Evolutionary conservation across 192 early-diverging fungal genomes (phyloP).

Genomic region (Mortierella hygrophila): DNA sequence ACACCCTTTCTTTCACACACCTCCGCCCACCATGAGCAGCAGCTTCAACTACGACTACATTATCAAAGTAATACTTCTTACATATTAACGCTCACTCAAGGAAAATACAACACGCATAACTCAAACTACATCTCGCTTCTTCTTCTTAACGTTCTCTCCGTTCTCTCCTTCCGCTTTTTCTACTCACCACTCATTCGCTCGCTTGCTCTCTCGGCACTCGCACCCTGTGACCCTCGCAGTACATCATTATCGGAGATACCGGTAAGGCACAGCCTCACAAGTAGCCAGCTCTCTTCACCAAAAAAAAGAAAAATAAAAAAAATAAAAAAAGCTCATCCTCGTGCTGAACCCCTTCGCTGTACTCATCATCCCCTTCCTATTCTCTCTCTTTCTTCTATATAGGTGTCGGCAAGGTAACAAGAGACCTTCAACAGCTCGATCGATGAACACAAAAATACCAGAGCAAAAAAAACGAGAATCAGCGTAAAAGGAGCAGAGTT

Average conservation of each 20-base stretch:
- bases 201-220: conserved; percentile 14
- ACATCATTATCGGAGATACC: conserved; percentile 89
- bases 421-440: not conserved
- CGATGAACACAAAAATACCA: not conserved
- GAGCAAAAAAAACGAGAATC: not conserved
- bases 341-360: not conserved
- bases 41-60: conserved; percentile 72
- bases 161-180: not conserved
- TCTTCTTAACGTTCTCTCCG: not conserved
- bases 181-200: conserved; percentile 29
- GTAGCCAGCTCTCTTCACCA: not conserved
- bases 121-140: not conserved
- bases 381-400: conserved; percentile 8
- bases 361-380: not conserved
- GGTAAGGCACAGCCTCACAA: conserved; percentile 53
- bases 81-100: not conserved
- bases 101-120: not conserved
- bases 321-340: not conserved
- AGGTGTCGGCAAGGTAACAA: conserved; percentile 81
- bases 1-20: not conserved
- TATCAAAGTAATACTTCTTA: conserved; percentile 64
- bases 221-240: conserved; percentile 62
- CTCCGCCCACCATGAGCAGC: conserved; percentile 48
- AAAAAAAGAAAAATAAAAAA: not conserved
- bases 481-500: conserved; percentile 1